phyloP scores from a whole-genome alignment of 495 filamentous ascomycete genomes.

The Pyrenula aspistea region DNA sequence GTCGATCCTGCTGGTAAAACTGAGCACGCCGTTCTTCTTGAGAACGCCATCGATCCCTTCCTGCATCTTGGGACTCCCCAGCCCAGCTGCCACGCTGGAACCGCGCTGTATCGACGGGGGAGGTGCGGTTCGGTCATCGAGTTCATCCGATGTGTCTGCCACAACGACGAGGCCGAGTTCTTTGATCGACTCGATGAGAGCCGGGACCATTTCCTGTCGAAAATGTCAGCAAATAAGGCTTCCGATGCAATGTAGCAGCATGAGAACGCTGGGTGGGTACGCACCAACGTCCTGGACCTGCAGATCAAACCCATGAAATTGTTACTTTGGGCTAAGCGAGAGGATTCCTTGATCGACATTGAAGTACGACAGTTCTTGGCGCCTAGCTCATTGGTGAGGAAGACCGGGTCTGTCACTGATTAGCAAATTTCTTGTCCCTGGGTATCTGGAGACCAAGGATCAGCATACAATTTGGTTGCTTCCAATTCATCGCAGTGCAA shows the following conservation, averaged over 20 bases:
- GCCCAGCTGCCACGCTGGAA: slow-evolving; percentile 27
- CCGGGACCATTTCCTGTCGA: slow-evolving; percentile 75
- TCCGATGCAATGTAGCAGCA: too few relatives aligned
- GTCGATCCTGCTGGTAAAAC: slow-evolving; percentile 90
- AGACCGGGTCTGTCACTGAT: slow-evolving; percentile 59
- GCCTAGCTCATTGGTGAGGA: slow-evolving; percentile 69
- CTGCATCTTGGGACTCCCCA: slow-evolving; percentile 32
- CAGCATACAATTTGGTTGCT: slow-evolving; percentile 84
- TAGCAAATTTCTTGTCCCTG: background rate
- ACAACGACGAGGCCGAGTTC: slow-evolving; percentile 86
- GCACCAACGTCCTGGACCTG: slow-evolving; percentile 70
- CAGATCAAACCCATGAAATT: slow-evolving; percentile 98
- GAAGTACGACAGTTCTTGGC: slow-evolving; percentile 15
- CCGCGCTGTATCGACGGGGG: background rate
- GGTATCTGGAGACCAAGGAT: background rate
- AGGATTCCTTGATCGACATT: slow-evolving; percentile 86
- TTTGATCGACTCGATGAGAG: slow-evolving; percentile 85
- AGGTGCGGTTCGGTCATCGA: slow-evolving; percentile 24
- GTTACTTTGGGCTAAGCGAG: slow-evolving; percentile 84
- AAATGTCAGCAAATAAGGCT: slow-evolving; percentile 7
- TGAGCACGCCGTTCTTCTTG: slow-evolving; percentile 71
- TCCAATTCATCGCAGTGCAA: slow-evolving; percentile 94
- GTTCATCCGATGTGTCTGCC: slow-evolving; percentile 61
- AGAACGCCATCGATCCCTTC: slow-evolving; percentile 78
- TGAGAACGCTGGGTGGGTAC: slow-evolving; percentile 23